Evolutionary conservation across 768 basidiomycete species (phyloP).

Genomic region (Pleurotus citrinopileatus): DNA sequence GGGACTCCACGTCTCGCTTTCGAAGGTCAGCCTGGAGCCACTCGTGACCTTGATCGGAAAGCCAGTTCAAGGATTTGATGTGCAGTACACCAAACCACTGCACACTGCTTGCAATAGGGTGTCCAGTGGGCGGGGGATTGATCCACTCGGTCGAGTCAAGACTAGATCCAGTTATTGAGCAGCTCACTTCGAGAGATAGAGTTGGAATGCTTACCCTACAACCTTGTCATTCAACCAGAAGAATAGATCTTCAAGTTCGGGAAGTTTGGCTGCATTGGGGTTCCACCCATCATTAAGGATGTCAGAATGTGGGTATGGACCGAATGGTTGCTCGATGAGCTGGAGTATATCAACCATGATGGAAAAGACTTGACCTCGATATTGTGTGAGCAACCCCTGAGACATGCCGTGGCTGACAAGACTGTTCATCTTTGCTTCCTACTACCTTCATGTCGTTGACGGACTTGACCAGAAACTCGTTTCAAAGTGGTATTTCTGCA

Average conservation of each 20-base stretch:
- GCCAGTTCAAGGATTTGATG: slow-evolving; percentile 43
- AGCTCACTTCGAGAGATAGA: not conserved
- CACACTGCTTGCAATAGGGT: slow-evolving; percentile 24
- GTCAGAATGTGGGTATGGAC: slow-evolving; percentile 27
- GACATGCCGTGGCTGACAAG: not conserved
- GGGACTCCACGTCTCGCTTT: slow-evolving; percentile 28
- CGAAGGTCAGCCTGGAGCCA: slow-evolving; percentile 43
- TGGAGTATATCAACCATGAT: slow-evolving; percentile 9
- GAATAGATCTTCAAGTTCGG: not conserved
- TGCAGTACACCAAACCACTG: slow-evolving; percentile 51
- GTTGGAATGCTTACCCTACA: slow-evolving; percentile 9
- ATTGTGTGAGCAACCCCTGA: too few species aligned
- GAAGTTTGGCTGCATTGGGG: not conserved
- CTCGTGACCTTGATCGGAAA: slow-evolving; percentile 42
- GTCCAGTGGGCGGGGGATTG: slow-evolving; percentile 21
- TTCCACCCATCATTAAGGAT: slow-evolving; percentile 20
- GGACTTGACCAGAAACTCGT: slow-evolving; percentile 70
- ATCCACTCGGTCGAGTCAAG: slow-evolving; percentile 47
- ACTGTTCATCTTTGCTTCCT: not conserved
- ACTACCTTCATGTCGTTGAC: slow-evolving; percentile 54
- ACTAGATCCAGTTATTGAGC: slow-evolving; percentile 19
- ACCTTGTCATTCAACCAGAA: not conserved
- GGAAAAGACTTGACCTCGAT: too few species aligned
- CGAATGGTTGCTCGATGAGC: slow-evolving; percentile 24
- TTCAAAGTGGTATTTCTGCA: slow-evolving; percentile 66